Base-by-base conservation (phyloP, 257 asterid species). In the Solanum boliviense region DNA sequence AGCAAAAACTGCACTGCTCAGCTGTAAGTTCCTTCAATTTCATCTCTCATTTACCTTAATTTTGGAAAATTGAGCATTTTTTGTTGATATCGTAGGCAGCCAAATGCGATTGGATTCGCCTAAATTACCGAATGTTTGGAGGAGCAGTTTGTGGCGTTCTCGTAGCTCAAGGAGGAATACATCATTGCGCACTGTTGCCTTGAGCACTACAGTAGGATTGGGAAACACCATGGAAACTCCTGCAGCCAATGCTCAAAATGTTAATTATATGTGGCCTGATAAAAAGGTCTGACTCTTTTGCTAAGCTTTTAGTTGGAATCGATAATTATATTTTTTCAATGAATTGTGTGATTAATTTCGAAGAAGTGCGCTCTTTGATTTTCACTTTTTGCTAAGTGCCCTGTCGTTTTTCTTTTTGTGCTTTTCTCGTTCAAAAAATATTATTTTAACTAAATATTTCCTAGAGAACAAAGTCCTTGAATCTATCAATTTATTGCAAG, bases 191-290 rank as follows among this genome's bases (percentile, higher is more conserved):
- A 36, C 83, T 65, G 72, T 79, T 78, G 56, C 83, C 2, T 90
- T 90, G 65, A 89, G 90, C 83, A 85, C 93, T 15, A 34, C 78
- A 16, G 91, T 87, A 67, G 84, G 89, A 32, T 88, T 78, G 78
- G 92, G 90, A 25, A 89, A 68, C 86, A 83, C 78, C n/a, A 88
- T 89, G 39, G 83, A 62, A 79, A 81, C 89, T 78, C 39, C 91
- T 87, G 93, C 88, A 83, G 88, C 75, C 58, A 93, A 93, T 84
- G 68, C 90, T 60, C 90, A 79, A 79, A 93, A 90, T 60, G 86
- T 88, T 34, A 88, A 87, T 84, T 93, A 91, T 87, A 75, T 89
- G 41, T 96, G 99, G 99, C 94, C 95, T 78, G 94, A 96, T 86
- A 86, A 89, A 44, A 95, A 93, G 98, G 98, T 94, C 62, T 67